Conservation (phyloP, 2,329 filamentous ascomycete genomes). For the Aspergillus latus region DNA sequence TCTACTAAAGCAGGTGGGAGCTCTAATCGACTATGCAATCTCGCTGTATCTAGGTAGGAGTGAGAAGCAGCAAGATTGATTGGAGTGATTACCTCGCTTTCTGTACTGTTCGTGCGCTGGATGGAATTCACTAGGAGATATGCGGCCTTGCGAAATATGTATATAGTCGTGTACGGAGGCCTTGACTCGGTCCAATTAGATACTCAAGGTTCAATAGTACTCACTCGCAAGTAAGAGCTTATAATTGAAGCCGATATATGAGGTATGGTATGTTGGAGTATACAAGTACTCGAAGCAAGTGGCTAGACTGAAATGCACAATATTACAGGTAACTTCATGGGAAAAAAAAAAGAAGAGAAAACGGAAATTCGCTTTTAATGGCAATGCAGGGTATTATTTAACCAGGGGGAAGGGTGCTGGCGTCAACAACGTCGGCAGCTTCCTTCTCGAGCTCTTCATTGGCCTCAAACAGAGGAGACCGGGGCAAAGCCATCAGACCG, state of each 20-base stretch:
- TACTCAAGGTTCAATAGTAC: background rate
- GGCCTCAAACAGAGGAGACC: conserved; percentile 78
- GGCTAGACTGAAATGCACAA: background rate
- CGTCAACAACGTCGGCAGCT: conserved; percentile 90
- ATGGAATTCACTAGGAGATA: too few species aligned
- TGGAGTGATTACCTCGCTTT: too few species aligned
- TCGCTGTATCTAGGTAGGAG: too few species aligned
- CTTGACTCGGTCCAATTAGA: background rate
- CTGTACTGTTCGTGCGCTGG: too few species aligned
- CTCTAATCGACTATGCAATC: background rate
- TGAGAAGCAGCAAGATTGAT: background rate
- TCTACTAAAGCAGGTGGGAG: background rate
- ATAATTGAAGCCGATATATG: background rate
- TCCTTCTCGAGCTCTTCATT: conserved; percentile 78
- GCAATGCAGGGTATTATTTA: conserved; percentile 44
- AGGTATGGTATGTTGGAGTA: background rate
- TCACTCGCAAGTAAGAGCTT: background rate
- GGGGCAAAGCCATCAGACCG: conserved; percentile 92
- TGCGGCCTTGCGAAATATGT: too few species aligned
- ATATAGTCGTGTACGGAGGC: too few species aligned
- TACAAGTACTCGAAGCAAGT: background rate
- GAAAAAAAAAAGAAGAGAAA: conserved; percentile 5
- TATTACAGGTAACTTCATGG: conserved; percentile 2
- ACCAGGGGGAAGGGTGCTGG: conserved; percentile 88
- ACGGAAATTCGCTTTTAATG: conserved; percentile 21